Conservation (phyloP, 140 eudicot genomes). For the Anethum foeniculum region DNA sequence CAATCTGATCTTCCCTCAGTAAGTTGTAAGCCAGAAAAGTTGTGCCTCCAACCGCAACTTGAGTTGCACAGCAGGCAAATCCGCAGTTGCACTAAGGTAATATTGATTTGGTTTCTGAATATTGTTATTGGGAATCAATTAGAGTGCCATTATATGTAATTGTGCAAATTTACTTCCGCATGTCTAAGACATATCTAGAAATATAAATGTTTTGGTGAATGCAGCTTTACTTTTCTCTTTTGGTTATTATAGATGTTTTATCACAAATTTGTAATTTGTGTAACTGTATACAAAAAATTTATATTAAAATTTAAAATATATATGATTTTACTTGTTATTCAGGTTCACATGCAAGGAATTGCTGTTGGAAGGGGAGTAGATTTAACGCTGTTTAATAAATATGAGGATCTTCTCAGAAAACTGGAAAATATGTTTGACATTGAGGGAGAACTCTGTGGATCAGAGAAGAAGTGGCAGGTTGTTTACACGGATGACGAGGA, state of each 20-base stretch:
- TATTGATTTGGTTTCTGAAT: background rate
- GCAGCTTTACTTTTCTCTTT: background rate
- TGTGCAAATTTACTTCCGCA: background rate
- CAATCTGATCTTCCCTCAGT: constrained; percentile 60
- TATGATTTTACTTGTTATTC: background rate
- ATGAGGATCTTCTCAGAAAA: constrained; percentile 67
- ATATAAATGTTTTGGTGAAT: background rate
- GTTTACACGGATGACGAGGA: constrained; percentile 89
- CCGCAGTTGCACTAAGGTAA: constrained; percentile 92
- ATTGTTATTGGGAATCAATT: background rate
- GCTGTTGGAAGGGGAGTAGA: constrained; percentile 98
- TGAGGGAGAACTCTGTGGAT: constrained; percentile 63
- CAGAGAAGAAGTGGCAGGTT: constrained; percentile 82
- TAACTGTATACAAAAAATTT: background rate
- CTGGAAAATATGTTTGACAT: constrained; percentile 86
- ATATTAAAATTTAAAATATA: background rate
- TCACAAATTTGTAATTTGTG: background rate
- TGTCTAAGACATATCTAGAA: background rate
- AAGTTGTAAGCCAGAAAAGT: constrained; percentile 72
- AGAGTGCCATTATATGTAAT: background rate
- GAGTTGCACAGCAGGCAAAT: constrained; percentile 66
- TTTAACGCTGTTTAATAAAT: constrained; percentile 53
- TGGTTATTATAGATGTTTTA: background rate
- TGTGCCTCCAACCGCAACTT: constrained; percentile 48
- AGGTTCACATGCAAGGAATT: constrained; percentile 98